phyloP scores from a whole-genome alignment of 2,329 filamentous ascomycete genomes.

The Furcasterigmium furcatum region DNA sequence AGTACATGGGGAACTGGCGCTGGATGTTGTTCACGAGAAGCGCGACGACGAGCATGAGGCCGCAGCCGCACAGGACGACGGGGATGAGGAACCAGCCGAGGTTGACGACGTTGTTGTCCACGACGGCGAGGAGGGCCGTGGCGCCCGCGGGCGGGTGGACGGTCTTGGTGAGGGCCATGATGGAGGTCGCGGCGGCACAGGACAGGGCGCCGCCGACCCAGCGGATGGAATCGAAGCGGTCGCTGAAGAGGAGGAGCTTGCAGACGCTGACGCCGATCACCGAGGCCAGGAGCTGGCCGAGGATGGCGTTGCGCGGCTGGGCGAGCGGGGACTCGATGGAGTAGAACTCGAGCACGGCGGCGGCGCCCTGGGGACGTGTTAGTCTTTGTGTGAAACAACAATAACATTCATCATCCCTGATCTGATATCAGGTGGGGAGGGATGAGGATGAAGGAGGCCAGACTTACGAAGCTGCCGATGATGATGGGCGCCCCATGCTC shows the following conservation, averaged over 20 bases:
- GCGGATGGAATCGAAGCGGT: constrained; percentile 45
- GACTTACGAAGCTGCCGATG: constrained; percentile 67
- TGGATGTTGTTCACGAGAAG: constrained; percentile 68
- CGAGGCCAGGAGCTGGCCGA: constrained; percentile 64
- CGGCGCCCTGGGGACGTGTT: too few species aligned
- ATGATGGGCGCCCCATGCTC: constrained; percentile 54
- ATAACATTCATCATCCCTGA: too few species aligned
- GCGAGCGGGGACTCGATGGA: constrained; percentile 69
- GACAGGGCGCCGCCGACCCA: constrained; percentile 65
- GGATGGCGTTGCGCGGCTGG: constrained; percentile 67
- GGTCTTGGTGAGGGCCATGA: constrained; percentile 70
- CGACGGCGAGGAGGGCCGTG: constrained; percentile 66
- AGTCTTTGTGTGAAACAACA: not conserved
- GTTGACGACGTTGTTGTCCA: constrained; percentile 46
- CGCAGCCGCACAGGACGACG: constrained; percentile 56
- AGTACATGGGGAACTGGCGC: constrained; percentile 64
- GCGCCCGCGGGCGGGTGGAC: constrained; percentile 73
- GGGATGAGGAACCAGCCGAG: constrained; percentile 70
- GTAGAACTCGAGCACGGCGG: constrained; percentile 73
- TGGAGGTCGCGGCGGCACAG: constrained; percentile 58
- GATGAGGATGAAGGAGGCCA: too few species aligned
- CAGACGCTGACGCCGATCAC: constrained; percentile 58
- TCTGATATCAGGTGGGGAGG: too few species aligned
- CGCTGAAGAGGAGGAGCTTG: constrained; percentile 59
- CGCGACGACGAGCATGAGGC: constrained; percentile 60